Conservation (phyloP, 805 yeast species). For the Candida alai region DNA sequence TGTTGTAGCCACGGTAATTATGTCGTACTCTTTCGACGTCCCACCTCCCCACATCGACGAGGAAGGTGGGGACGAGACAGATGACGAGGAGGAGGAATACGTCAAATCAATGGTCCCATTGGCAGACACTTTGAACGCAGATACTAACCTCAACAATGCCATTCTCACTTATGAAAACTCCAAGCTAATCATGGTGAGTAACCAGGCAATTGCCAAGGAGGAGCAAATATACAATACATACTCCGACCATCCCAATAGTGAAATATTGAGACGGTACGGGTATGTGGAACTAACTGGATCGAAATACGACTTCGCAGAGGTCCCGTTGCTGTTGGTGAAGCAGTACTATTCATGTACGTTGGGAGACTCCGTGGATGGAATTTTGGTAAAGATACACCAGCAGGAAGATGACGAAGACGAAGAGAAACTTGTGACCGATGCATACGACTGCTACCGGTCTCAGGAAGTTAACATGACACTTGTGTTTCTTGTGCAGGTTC, state of each 20-base stretch:
- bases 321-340: constrained; percentile 45
- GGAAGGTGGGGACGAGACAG: constrained; percentile 23
- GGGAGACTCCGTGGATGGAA: constrained; percentile 16
- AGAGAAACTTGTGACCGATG: constrained; percentile 38
- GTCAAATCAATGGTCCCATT: constrained; percentile 87
- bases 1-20: constrained; percentile 70
- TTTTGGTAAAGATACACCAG: constrained; percentile 24
- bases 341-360: constrained; percentile 26
- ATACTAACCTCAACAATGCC: constrained; percentile 74
- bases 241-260: constrained; percentile 90
- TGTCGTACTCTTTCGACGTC: constrained; percentile 91
- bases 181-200: constrained; percentile 67
- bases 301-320: constrained; percentile 76
- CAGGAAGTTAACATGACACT: constrained; percentile 62
- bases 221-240: constrained; percentile 85
- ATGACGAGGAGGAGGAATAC: constrained; percentile 25
- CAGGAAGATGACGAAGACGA: constrained; percentile 29
- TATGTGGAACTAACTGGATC: constrained; percentile 77
- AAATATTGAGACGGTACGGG: constrained; percentile 85
- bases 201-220: constrained; percentile 53
- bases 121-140: constrained; percentile 89
- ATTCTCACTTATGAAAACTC: constrained; percentile 49
- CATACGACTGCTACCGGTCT: constrained; percentile 58
- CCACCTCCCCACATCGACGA: constrained; percentile 29
- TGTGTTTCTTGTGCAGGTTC: constrained; percentile 48